These are phyloP conservation scores for Domatiomyces catenatus DNA, from an alignment of 2,329 filamentous ascomycete species.

Conservation along the genomic window DNA sequence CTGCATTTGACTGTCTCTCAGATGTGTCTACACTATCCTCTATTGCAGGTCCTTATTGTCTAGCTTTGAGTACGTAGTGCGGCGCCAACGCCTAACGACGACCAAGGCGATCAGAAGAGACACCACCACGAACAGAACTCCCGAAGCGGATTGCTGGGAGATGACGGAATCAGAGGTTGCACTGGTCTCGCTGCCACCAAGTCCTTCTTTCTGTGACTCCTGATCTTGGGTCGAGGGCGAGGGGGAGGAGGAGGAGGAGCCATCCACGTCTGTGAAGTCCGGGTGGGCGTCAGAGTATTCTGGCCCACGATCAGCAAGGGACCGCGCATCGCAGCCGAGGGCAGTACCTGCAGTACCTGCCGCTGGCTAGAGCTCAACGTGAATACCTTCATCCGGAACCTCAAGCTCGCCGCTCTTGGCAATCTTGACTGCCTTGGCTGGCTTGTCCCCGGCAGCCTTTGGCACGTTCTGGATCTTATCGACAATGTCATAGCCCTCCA, in stretches of 20 bases:
- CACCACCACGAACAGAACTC: conserved; percentile 9
- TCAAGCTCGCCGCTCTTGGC: conserved; percentile 50
- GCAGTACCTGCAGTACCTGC: conserved; percentile 1
- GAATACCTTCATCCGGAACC: conserved; percentile 49
- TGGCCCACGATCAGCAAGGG: not conserved
- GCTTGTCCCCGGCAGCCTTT: conserved; percentile 43
- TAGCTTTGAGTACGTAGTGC: conserved; percentile 5
- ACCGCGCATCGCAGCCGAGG: not conserved
- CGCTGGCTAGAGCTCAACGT: conserved; percentile 43
- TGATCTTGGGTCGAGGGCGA: conserved; percentile 3
- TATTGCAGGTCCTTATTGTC: conserved; percentile 13
- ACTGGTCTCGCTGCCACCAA: conserved; percentile 4
- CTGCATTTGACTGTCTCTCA: not conserved
- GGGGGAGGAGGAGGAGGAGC: not conserved
- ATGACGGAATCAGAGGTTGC: conserved; percentile 5
- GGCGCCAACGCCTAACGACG: conserved; percentile 5
- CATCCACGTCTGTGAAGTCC: conserved; percentile 5
- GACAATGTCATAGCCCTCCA: conserved; percentile 52
- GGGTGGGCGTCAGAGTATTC: conserved; percentile 13
- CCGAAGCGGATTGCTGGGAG: conserved; percentile 11
- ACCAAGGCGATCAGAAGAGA: conserved; percentile 10
- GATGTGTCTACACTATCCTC: not conserved
- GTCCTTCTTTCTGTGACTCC: conserved; percentile 5
- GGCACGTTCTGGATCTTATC: conserved; percentile 49
- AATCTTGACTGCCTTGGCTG: conserved; percentile 44